phyloP scores from a whole-genome alignment of 192 early-diverging fungal genomes.

The Gonapodya prolifera region DNA sequence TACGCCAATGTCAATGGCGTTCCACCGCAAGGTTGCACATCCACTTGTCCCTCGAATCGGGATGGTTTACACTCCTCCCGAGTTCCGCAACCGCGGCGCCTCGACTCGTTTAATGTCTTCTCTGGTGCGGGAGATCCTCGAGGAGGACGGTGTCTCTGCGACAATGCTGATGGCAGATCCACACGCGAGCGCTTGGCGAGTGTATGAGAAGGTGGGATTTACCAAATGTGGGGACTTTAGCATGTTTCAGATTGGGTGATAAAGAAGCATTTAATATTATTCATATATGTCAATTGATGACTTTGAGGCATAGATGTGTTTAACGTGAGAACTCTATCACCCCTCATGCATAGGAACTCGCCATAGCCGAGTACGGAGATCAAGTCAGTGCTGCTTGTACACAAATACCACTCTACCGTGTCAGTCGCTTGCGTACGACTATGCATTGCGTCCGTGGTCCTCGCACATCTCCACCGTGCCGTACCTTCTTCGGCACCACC shows the following conservation, averaged over 20 bases:
- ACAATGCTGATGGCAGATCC: neutral
- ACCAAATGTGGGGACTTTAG: neutral
- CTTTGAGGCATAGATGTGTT: neutral
- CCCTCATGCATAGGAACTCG: neutral
- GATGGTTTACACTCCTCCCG: neutral
- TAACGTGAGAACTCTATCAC: neutral
- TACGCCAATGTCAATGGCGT: neutral
- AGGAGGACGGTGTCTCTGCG: neutral
- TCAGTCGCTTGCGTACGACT: neutral
- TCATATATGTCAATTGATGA: neutral
- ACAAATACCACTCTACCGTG: neutral
- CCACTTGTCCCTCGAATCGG: neutral
- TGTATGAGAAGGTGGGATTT: constrained; percentile 1
- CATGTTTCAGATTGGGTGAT: constrained; percentile 1
- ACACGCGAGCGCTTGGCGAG: neutral
- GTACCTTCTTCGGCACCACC: neutral
- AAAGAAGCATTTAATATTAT: neutral
- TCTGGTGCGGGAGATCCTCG: neutral
- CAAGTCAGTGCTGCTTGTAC: neutral
- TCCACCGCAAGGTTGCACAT: neutral
- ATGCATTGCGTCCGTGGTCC: neutral
- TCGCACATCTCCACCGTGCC: neutral
- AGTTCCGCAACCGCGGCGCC: neutral
- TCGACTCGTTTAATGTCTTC: constrained; percentile 1
- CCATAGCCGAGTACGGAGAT: neutral